A percentile compares a stretch with the other conserved stretches of the same genome.
Evolutionary conservation across 306 rosid genomes (phyloP).

Genomic region (Rosa rugosa): DNA sequence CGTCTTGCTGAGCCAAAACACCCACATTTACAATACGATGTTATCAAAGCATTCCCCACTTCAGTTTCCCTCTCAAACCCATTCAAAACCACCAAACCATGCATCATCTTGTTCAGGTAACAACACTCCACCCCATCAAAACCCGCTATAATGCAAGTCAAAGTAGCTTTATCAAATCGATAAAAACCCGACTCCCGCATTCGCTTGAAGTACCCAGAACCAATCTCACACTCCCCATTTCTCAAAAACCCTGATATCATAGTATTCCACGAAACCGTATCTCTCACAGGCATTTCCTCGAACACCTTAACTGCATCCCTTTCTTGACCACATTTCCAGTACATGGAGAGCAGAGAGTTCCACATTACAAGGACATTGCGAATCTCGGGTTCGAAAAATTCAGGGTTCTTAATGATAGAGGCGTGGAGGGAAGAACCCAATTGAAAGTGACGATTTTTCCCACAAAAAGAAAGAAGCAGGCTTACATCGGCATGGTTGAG

Average conservation of each 20-base stretch:
- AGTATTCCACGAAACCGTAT: conserved; percentile 75
- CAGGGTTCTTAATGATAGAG: conserved; percentile 47
- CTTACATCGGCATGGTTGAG: conserved; percentile 51
- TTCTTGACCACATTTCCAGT: conserved; percentile 42
- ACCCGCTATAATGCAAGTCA: conserved; percentile 69
- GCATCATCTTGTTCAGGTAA: conserved; percentile 50
- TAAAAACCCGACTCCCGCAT: conserved; percentile 39
- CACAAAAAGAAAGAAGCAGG: conserved; percentile 55
- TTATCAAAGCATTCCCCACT: conserved; percentile 80
- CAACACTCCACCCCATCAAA: conserved; percentile 52
- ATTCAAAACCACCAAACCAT: conserved; percentile 58
- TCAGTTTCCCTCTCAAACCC: conserved; percentile 64
- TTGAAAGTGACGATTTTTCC: conserved; percentile 43
- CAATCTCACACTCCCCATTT: conserved; percentile 39
- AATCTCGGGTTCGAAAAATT: conserved; percentile 22
- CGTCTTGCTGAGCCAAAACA: conserved; percentile 53
- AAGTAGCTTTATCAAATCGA: conserved; percentile 66
- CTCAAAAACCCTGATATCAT: conserved; percentile 63
- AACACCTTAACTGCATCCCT: conserved; percentile 55
- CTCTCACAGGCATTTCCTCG: conserved; percentile 58
- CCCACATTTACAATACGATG: conserved; percentile 65
- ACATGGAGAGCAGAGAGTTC: conserved; percentile 73
- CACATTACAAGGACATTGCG: conserved; percentile 50
- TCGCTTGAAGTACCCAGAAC: conserved; percentile 50
- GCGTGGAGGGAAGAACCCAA: conserved; percentile 87